Evolutionary conservation across 257 asterid species (phyloP), one percentile per base, ranked within the genome.

Genomic region (Petrea volubilis): DNA sequence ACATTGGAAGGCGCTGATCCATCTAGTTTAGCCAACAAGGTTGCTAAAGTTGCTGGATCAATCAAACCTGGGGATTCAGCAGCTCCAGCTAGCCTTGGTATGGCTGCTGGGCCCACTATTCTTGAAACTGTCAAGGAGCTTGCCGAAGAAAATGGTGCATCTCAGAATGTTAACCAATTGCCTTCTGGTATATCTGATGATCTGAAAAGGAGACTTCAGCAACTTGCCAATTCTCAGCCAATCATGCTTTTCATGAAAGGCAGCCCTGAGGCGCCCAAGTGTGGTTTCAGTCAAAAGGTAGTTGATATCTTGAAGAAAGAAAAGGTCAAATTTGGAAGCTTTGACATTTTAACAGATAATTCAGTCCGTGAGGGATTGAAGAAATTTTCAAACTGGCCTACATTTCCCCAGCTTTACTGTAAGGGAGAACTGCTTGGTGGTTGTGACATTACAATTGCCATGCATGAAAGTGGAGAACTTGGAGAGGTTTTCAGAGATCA

Each of bases 351-450:
- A 53, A 49, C 82, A 0, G 93, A 92, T 71, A 72, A 72, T 55
- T 90, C 82, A 73, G 97, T 92, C 64, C 98, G 98, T 15, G 98
- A 90, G 76, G 98, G 98, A 11, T 66, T 95, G 82, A 95, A 95
- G 86, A 87, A 84, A 74, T 85, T 82, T 60, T 82, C 99, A 17
- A 92, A 90, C 88, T 95, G 99, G 99, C 99, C 99, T 18, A 95
- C 99, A 5, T 92, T 80, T 78, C 99, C 99, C 62, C 99, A 92
- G 73, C 88, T 95, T 27, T 95, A 90, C 81, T 92, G 92, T 75
- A 90, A 88, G 77, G 99, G 99, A n/a, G 99, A 95, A 72, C 88
- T 95, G 33, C 95, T 95, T 47, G 99, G 99, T 55, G 99, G 98
- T 28, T 81, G 90, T 40, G 99, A 95, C 82, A 92, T 95, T 75